Conservation (phyloP, 768 basidiomycete species). For the Lentinula raphanica region DNA sequence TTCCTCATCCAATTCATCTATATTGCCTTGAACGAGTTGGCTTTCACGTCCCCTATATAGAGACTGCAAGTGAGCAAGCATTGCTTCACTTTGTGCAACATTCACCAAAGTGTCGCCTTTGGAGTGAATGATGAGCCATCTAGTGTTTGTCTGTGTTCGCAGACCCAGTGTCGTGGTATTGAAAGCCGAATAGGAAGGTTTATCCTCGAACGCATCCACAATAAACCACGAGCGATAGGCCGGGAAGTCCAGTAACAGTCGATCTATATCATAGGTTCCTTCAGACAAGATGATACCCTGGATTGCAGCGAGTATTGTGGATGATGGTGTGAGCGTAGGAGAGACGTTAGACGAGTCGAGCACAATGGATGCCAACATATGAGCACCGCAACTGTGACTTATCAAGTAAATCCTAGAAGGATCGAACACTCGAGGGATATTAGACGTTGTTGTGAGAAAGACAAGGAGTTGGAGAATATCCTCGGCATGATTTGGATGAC, state of each 20-base stretch:
- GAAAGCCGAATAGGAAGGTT: conserved; percentile 41
- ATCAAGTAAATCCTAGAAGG: conserved; percentile 47
- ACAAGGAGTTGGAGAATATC: conserved; percentile 61
- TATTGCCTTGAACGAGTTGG: conserved; percentile 21
- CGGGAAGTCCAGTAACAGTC: conserved; percentile 60
- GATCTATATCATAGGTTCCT: conserved; percentile 74
- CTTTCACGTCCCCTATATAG: conserved; percentile 25
- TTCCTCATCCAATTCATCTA: conserved; percentile 40
- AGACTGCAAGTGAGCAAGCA: conserved; percentile 48
- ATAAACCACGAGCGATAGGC: conserved; percentile 69
- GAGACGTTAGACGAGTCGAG: conserved; percentile 42
- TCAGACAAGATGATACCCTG: conserved; percentile 61
- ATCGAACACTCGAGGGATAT: conserved; percentile 26
- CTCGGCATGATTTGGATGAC: conserved; percentile 66
- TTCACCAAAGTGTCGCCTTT: conserved; percentile 67
- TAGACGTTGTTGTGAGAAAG: conserved; percentile 34
- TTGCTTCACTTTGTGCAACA: conserved; percentile 50
- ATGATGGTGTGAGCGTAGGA: conserved; percentile 41
- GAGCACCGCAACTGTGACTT: conserved; percentile 80
- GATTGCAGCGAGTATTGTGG: conserved; percentile 36
- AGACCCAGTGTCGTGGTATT: conserved; percentile 39
- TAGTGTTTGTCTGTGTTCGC: conserved; percentile 31
- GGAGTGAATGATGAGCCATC: conserved; percentile 76
- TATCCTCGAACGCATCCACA: conserved; percentile 52
- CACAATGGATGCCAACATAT: conserved; percentile 71